Evolutionary conservation across 768 basidiomycete species (phyloP).

Genomic region (Thelephora aurantiotincta): DNA sequence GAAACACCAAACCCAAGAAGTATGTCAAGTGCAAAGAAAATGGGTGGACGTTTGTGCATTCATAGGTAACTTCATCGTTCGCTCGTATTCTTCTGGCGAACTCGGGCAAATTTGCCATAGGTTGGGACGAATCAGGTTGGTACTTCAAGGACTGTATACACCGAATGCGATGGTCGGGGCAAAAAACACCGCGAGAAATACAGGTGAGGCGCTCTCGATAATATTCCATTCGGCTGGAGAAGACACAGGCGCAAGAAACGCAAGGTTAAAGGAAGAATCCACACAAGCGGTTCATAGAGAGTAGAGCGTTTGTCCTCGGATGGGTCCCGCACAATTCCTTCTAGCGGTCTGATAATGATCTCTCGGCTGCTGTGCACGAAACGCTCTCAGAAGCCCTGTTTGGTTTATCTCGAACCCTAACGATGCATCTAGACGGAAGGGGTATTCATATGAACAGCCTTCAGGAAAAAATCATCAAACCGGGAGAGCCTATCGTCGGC

Average conservation of each 20-base stretch:
- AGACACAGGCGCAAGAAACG: slow-evolving; percentile 76
- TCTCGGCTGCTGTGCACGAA: slow-evolving; percentile 68
- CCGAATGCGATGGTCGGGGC: slow-evolving; percentile 55
- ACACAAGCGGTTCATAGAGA: slow-evolving; percentile 75
- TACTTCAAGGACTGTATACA: slow-evolving; percentile 40
- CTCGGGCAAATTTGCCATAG: slow-evolving; percentile 11
- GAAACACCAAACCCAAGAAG: slow-evolving; percentile 67
- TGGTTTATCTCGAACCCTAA: slow-evolving; percentile 83
- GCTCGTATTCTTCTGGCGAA: background rate
- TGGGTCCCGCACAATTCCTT: slow-evolving; percentile 62
- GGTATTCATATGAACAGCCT: slow-evolving; percentile 73
- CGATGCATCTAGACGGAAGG: slow-evolving; percentile 88
- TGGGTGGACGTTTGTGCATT: slow-evolving; percentile 54
- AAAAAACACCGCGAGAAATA: slow-evolving; percentile 75
- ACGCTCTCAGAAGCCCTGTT: slow-evolving; percentile 89
- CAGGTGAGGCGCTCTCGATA: slow-evolving; percentile 26
- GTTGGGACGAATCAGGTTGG: slow-evolving; percentile 33
- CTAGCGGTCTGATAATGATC: slow-evolving; percentile 67
- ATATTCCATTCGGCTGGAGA: slow-evolving; percentile 68
- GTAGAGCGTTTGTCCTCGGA: slow-evolving; percentile 71
- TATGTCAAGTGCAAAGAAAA: slow-evolving; percentile 77
- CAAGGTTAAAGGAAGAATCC: slow-evolving; percentile 80
- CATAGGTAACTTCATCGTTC: slow-evolving; percentile 28
- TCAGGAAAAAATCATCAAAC: slow-evolving; percentile 59
- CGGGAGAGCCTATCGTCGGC: slow-evolving; percentile 59